Evolutionary conservation across 805 yeast genomes (phyloP), one percentile per base, ranked within the genome.

Genomic region (Saturnispora diversa): DNA sequence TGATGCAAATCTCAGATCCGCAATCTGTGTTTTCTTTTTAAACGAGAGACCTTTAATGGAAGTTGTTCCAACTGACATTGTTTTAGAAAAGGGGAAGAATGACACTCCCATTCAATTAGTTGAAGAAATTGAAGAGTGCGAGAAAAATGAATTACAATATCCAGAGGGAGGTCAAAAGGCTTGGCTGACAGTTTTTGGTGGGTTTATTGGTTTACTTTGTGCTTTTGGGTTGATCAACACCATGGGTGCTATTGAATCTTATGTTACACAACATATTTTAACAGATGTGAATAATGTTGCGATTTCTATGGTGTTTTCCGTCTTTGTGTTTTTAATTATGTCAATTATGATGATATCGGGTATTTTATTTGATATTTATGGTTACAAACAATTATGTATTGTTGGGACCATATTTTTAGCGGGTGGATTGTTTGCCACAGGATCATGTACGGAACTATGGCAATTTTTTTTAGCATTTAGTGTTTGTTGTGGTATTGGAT

Each of bases 301-400:
- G 3, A 64, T 80, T 3, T 75, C 84, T 1, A 83, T 90, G 92
- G 72, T 82, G 44, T 83, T 82, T 52, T 76, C 86, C 1, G 56
- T 80, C 23, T 75, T 44, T 33, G 36, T 54, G 5, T 70, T 60
- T 51, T 66, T 49, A 64, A 70, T 45, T 45, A 77, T 42, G 55
- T 61, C 68, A 7, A 51, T 64, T 3, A 58, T 65, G 22, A 55
- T 70, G 31, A 53, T 70, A 25, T 62, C 68, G 5, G 76, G 77
- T 2, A 60, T 64, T 2, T 53, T 69, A n/a, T 70, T 71, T 48
- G 77, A 72, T 43, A 56, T 57, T 22, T 63, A 56, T 44, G 77
- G 77, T 7, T 63, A 72, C 24, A 58, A 51, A 22, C 60, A 62
- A 15, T 51, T 69, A 44, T 51, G 60, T 5, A 44, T 60, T 20